Base-by-base conservation (phyloP, 192 early-diverging fungal genomes). In the Podila minutissima region DNA sequence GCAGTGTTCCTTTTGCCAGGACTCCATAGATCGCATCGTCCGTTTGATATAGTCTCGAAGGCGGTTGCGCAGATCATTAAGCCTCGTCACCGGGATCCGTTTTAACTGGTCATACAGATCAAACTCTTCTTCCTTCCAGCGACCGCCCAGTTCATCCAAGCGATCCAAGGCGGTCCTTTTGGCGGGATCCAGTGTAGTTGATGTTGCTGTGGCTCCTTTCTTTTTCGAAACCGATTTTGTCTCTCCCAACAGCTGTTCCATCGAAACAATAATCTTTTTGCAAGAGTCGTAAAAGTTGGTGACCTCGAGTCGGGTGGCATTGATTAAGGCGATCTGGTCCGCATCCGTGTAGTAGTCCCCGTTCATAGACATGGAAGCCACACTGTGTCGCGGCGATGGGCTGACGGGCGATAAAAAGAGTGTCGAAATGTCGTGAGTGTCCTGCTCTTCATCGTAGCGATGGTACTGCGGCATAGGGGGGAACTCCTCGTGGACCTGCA, bases 11-110 rank as follows among this genome's bases (percentile, higher is more conserved):
- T 82, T 72, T 50, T 91, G 85, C 91, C 92, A 93, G 33, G 69
- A n/a, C 31, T 74, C 76, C 46, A 88, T 69, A 5, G 64, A 77
- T 22, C 83, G 74, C 48, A 87, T 75, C 1, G 83, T 75, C 8
- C 74, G 65, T 20, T 72, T 66, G 26, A 88, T 75, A 7, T 60
- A 82, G 0, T 83, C 73, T 2, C 74, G 59, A 35, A 89, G 84
- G n/a, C 63, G 66, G 31, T 83, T 82, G 20, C 90, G 69, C 7
- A 89, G 70, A 62, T 91, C 86, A 67, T 92, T 92, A 50, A 92
- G 67, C 26, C 77, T 57, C 24, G 74, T 62, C 11, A 72, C 59
- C 11, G 74, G 60, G 28, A 69, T 71, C n/a, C 59, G 59, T 31
- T 69, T 78, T 5, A 89, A 59, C 26, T 77, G 67, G 58, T 90